A percentile compares a stretch with the other conserved stretches of the same genome.
These are phyloP conservation scores for Geranium rotundifolium DNA, from an alignment of 345 rosid genomes.

Conservation along the genomic window DNA sequence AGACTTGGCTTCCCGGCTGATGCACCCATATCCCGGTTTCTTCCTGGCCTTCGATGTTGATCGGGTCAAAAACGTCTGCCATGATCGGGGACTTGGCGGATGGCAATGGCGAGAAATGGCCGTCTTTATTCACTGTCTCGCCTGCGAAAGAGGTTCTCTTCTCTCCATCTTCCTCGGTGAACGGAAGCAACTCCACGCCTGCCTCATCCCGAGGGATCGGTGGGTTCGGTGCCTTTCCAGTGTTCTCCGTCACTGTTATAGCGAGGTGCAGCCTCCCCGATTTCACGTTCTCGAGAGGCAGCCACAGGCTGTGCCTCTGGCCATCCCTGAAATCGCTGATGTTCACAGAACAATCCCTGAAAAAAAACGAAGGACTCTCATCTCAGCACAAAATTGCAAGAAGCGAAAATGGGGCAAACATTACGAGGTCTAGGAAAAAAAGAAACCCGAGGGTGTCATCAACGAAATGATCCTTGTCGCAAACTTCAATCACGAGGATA, in stretches of 20 bases:
- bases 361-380: neutral
- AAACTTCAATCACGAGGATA: conserved; percentile 54
- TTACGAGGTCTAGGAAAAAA: conserved; percentile 3
- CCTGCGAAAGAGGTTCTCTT: conserved; percentile 25
- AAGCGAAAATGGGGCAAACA: neutral
- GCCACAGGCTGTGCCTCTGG: conserved; percentile 69
- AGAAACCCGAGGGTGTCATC: conserved; percentile 87
- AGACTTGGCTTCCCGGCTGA: conserved; percentile 71
- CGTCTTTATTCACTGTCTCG: conserved; percentile 17
- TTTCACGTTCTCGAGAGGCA: conserved; percentile 70
- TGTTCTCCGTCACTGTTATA: conserved; percentile 48
- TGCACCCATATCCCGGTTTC: conserved; percentile 74
- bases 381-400: neutral
- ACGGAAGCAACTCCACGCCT: conserved; percentile 5
- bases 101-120: conserved; percentile 36
- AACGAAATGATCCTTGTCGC: conserved; percentile 72
- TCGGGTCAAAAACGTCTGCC: conserved; percentile 60
- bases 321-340: conserved; percentile 55
- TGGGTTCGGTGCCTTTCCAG: conserved; percentile 27
- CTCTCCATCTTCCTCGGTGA: conserved; percentile 22
- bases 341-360: conserved; percentile 54
- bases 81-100: conserved; percentile 38
- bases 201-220: neutral
- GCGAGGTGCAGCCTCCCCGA: conserved; percentile 87
- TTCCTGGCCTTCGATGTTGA: conserved; percentile 64